Conservation (phyloP, 352 stramenopile genomes). For the Globisporangium splendens region DNA sequence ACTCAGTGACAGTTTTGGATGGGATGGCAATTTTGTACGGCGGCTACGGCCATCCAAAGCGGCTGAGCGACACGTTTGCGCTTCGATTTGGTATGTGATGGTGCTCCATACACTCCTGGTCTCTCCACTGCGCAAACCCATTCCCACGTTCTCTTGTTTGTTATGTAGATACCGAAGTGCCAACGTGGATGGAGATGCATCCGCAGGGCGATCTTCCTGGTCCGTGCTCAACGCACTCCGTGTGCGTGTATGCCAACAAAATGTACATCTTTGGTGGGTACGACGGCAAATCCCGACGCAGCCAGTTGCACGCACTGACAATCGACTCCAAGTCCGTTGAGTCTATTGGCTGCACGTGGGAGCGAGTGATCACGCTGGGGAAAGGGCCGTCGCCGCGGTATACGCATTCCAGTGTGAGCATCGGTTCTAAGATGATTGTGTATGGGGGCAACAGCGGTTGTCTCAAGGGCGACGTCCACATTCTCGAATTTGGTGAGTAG, state of each 20-base stretch:
- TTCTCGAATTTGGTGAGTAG: slow-evolving; percentile 40
- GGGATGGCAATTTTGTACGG: slow-evolving; percentile 48
- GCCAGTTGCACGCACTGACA: slow-evolving; percentile 40
- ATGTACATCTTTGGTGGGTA: slow-evolving; percentile 71
- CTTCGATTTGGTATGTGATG: slow-evolving; percentile 37
- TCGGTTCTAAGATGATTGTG: slow-evolving; percentile 48
- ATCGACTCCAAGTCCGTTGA: slow-evolving; percentile 32
- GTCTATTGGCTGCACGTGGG: slow-evolving; percentile 34
- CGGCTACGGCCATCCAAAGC: slow-evolving; percentile 47
- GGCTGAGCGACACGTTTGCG: slow-evolving; percentile 50
- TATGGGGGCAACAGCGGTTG: slow-evolving; percentile 58
- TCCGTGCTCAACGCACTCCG: slow-evolving; percentile 46
- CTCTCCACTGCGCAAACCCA: too few relatives aligned
- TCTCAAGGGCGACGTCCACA: slow-evolving; percentile 51
- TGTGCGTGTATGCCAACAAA: slow-evolving; percentile 37
- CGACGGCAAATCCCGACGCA: slow-evolving; percentile 49
- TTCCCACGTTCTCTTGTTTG: background rate
- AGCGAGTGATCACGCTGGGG: slow-evolving; percentile 34
- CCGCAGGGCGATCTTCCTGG: slow-evolving; percentile 42
- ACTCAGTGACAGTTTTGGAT: slow-evolving; percentile 40
- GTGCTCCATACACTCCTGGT: slow-evolving; percentile 4
- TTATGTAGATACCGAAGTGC: slow-evolving; percentile 24
- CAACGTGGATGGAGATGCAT: slow-evolving; percentile 47
- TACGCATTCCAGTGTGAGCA: slow-evolving; percentile 42
- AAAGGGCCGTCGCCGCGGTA: slow-evolving; percentile 38